Evolutionary conservation across 345 rosid species (phyloP).

Genomic region (Aquilaria malaccensis): DNA sequence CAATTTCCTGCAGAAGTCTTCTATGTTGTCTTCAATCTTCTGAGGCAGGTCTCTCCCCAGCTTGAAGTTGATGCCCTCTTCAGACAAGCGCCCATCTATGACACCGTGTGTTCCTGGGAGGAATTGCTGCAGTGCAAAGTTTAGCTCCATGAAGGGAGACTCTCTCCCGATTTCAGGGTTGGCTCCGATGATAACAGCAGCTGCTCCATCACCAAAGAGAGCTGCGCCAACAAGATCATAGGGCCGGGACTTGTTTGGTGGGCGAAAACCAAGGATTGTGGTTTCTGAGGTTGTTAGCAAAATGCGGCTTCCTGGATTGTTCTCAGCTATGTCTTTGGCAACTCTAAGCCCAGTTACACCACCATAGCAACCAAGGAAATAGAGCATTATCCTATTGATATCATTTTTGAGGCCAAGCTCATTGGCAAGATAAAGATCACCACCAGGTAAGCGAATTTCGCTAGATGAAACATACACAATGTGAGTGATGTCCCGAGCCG

Average conservation of each 20-base stretch:
- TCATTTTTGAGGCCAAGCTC: conserved; percentile 64
- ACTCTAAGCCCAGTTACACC: conserved; percentile 92
- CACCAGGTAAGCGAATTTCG: conserved; percentile 90
- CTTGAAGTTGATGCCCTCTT: conserved; percentile 88
- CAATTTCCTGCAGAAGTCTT: conserved; percentile 70
- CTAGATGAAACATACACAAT: conserved; percentile 90
- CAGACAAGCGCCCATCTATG: conserved; percentile 71
- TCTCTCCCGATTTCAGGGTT: conserved; percentile 44
- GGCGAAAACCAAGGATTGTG: conserved; percentile 85
- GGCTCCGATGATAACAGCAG: conserved; percentile 70
- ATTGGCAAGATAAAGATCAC: conserved; percentile 71
- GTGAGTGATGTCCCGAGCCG: conserved; percentile 72
- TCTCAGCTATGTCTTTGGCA: conserved; percentile 93
- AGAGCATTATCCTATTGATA: conserved; percentile 76
- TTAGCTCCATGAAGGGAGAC: conserved; percentile 82
- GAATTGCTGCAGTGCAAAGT: conserved; percentile 73
- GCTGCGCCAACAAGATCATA: conserved; percentile 94
- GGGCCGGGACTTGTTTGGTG: conserved; percentile 81
- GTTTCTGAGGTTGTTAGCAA: conserved; percentile 83
- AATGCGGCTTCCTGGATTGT: conserved; percentile 87
- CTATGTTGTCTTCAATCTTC: conserved; percentile 83
- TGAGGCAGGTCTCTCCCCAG: conserved; percentile 87
- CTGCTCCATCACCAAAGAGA: conserved; percentile 93
- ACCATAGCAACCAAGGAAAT: conserved; percentile 87
- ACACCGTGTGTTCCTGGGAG: conserved; percentile 75